phyloP scores from a whole-genome alignment of 768 basidiomycete species.

The Porpolomopsis calyptriformis region DNA sequence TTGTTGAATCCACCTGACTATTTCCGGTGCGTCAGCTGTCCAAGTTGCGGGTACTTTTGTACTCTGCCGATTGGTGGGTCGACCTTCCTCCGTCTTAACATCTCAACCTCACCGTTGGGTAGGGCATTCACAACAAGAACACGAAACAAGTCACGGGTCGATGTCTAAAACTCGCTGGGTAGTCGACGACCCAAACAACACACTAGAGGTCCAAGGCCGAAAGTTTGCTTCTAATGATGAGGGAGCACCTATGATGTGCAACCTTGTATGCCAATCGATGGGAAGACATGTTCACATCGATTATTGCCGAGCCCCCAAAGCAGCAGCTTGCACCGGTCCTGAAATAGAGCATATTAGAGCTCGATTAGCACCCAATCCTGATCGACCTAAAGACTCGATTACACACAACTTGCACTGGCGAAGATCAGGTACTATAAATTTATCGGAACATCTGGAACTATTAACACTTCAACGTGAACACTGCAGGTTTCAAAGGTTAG shows the following conservation, averaged over 20 bases:
- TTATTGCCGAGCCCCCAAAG: conserved; percentile 36
- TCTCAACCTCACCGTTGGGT: neutral
- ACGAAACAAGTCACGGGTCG: conserved; percentile 54
- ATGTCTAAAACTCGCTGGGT: conserved; percentile 52
- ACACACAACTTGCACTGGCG: conserved; percentile 48
- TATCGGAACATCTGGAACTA: conserved; percentile 8
- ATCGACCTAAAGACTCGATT: conserved; percentile 40
- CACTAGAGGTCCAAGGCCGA: conserved; percentile 44
- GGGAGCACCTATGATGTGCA: conserved; percentile 57
- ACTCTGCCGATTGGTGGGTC: conserved; percentile 41
- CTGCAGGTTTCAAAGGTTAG: conserved; percentile 44
- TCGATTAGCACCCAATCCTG: conserved; percentile 36
- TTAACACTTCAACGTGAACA: conserved; percentile 1
- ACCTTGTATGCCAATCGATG: conserved; percentile 40
- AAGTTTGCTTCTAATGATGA: conserved; percentile 44
- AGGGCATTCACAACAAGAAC: conserved; percentile 52
- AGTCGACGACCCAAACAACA: conserved; percentile 41
- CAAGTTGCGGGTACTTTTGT: conserved; percentile 49
- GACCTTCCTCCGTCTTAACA: neutral
- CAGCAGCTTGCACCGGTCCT: conserved; percentile 27
- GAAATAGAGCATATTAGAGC: conserved; percentile 37
- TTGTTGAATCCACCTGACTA: neutral
- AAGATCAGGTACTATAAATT: conserved; percentile 34
- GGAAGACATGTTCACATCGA: conserved; percentile 50
- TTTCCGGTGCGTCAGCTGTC: conserved; percentile 28